Evolutionary conservation across 2,329 filamentous ascomycete species (phyloP).

Genomic region (Cadophora sp.): DNA sequence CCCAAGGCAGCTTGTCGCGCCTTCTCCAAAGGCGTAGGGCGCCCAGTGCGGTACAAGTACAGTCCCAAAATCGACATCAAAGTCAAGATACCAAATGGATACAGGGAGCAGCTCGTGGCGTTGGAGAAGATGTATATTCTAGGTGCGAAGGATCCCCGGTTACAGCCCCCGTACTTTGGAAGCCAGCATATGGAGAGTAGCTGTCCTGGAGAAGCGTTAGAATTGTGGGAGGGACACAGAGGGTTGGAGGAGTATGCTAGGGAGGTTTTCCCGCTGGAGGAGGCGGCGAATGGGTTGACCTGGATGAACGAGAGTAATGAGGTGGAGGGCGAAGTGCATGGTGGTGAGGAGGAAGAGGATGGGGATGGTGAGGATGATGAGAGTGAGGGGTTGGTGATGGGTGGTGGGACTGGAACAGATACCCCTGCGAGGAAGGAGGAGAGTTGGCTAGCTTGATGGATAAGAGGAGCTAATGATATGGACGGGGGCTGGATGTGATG

Average conservation of each 20-base stretch:
- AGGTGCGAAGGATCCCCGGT: conserved; percentile 53
- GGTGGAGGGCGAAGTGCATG: conserved; percentile 37
- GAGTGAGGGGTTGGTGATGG: conserved; percentile 49
- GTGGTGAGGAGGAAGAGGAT: conserved; percentile 44
- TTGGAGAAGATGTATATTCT: conserved; percentile 63
- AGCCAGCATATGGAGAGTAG: conserved; percentile 61
- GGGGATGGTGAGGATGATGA: conserved; percentile 58
- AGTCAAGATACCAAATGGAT: conserved; percentile 86
- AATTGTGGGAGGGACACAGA: conserved; percentile 90
- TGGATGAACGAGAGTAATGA: conserved; percentile 73
- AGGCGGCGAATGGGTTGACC: conserved; percentile 88
- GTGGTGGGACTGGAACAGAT: conserved; percentile 36
- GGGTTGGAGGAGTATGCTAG: conserved; percentile 93
- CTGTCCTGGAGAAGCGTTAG: conserved; percentile 77
- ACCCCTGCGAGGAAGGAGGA: conserved; percentile 43
- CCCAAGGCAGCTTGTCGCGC: conserved; percentile 81
- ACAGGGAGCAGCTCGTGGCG: conserved; percentile 83
- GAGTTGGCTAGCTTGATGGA: conserved; percentile 42
- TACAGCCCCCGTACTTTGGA: conserved; percentile 69
- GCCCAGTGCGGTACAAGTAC: conserved; percentile 77
- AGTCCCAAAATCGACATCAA: conserved; percentile 80
- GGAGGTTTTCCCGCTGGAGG: conserved; percentile 93
- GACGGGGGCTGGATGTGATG: background rate
- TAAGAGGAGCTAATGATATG: background rate
- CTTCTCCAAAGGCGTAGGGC: conserved; percentile 79